These are phyloP conservation scores for Phytophthora pluvialis DNA, from an alignment of 352 stramenopile species.

Conservation along the genomic window DNA sequence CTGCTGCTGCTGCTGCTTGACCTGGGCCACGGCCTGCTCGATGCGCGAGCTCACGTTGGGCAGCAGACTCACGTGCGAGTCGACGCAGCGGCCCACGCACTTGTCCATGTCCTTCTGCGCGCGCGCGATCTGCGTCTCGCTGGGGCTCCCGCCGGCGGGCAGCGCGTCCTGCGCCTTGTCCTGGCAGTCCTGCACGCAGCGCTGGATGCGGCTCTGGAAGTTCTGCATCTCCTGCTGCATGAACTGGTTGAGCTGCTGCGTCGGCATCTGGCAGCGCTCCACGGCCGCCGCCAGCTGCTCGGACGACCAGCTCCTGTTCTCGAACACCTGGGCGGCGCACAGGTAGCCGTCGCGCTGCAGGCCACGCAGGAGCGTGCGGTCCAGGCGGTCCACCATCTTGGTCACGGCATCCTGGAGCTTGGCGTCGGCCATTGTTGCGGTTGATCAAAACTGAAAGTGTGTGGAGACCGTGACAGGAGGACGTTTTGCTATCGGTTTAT, in stretches of 20 bases:
- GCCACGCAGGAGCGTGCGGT: constrained; percentile 73
- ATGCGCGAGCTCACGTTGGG: constrained; percentile 79
- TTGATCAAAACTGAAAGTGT: no score
- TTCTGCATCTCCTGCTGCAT: constrained; percentile 85
- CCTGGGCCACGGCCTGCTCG: constrained; percentile 71
- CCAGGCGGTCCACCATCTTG: constrained; percentile 87
- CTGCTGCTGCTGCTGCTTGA: constrained; percentile 58
- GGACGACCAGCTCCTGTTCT: constrained; percentile 80
- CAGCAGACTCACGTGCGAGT: constrained; percentile 80
- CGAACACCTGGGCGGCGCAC: constrained; percentile 88
- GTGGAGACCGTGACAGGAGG: no score
- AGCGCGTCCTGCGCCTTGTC: constrained; percentile 81
- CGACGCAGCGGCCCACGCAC: constrained; percentile 72
- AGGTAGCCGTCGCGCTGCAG: constrained; percentile 86
- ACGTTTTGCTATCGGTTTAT: no score
- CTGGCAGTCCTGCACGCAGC: constrained; percentile 88
- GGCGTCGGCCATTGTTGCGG: constrained; percentile 74
- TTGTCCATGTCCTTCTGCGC: constrained; percentile 82
- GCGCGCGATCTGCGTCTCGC: constrained; percentile 66
- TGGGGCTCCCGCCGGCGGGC: constrained; percentile 62
- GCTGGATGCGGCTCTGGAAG: constrained; percentile 88
- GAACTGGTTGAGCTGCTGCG: constrained; percentile 86
- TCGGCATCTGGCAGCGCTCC: constrained; percentile 86
- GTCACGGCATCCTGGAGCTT: constrained; percentile 85
- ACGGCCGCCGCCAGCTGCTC: constrained; percentile 86